phyloP scores from a whole-genome alignment of 228 moss, liverwort and hornwort genomes.

The Sphagnum magellanicum region DNA sequence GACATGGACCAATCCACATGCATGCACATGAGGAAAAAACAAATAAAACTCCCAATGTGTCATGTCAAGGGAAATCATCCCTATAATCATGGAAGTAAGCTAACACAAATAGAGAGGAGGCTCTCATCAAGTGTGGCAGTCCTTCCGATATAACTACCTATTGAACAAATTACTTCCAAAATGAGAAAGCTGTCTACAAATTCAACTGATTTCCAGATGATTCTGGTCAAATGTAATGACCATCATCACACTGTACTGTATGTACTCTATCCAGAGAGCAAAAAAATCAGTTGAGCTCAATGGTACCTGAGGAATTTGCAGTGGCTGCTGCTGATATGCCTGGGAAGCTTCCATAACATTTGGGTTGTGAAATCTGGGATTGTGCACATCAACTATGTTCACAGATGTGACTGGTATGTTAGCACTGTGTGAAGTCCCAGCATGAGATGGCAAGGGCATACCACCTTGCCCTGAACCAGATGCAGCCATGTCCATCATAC shows the following conservation, averaged over 20 bases:
- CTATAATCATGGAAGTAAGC: too few relatives aligned
- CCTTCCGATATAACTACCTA: too few relatives aligned
- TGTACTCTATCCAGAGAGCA: too few relatives aligned
- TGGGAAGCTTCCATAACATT: conserved; percentile 64
- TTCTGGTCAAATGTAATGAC: too few relatives aligned
- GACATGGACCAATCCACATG: neutral
- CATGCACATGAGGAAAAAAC: neutral
- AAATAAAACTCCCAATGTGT: too few relatives aligned
- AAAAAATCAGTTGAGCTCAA: too few relatives aligned
- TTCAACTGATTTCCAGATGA: neutral
- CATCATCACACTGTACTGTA: too few relatives aligned
- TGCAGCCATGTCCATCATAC: conserved; percentile 63
- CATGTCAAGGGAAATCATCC: too few relatives aligned
- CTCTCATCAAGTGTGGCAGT: too few relatives aligned
- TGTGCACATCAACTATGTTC: conserved; percentile 53
- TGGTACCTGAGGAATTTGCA: conserved; percentile 66
- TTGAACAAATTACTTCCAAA: neutral
- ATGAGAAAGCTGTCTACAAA: neutral
- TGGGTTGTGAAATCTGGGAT: conserved; percentile 51
- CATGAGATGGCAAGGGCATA: conserved; percentile 19
- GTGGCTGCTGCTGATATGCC: conserved; percentile 61
- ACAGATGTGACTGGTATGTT: conserved; percentile 46
- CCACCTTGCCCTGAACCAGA: conserved; percentile 42
- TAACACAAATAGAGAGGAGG: too few relatives aligned
- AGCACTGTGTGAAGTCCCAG: conserved; percentile 36